Evolutionary conservation across 306 rosid species (phyloP), one percentile per base, ranked within the genome.

Genomic region (Albizia julibrissin): DNA sequence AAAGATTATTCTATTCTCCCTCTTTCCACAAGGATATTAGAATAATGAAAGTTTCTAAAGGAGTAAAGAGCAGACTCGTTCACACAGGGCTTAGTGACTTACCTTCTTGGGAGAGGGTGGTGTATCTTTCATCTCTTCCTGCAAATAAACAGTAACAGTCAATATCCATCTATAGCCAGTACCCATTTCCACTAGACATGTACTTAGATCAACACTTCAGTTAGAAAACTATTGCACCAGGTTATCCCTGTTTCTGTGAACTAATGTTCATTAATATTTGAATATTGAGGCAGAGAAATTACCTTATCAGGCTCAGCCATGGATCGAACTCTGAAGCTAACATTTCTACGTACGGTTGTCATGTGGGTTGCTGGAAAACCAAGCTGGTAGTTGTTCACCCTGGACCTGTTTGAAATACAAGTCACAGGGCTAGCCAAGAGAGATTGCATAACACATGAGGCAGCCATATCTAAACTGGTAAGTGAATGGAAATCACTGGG

Each of bases 371-470:
- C 73, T 39, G 91, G 91, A 44, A 71, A 24, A 9, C 47, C 72
- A 56, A 70, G 69, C 16, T 75, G 89, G 80, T 78, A 86, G 80
- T 52, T 89, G 80, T 52, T 89, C 33, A 84, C 81, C 80, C 84
- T 82, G 15, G 80, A 54, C 76, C 83, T 69, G 82, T 40, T 58
- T 1, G 84, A 56, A 8, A 69, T 11, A 69, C 44, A 14, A 19
- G 67, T 59, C 85, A 84, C 43, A 1, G 92, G 76, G 74, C 59
- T 89, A 0, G 80, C 61, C 0, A 91, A 29, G 72, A 73, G 74
- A 11, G 87, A 89, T 74, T 91, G 94, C 84, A 89, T 34, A 18
- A 78, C 75, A 78, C 2, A 80, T 12, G 91, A 87, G 5, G 84
- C 70, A 42, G 92, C 87, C 94, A 91, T 89, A 26, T 82, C 10